Conservation (phyloP, 495 filamentous ascomycete species). For the Chaetomium fimeti region DNA sequence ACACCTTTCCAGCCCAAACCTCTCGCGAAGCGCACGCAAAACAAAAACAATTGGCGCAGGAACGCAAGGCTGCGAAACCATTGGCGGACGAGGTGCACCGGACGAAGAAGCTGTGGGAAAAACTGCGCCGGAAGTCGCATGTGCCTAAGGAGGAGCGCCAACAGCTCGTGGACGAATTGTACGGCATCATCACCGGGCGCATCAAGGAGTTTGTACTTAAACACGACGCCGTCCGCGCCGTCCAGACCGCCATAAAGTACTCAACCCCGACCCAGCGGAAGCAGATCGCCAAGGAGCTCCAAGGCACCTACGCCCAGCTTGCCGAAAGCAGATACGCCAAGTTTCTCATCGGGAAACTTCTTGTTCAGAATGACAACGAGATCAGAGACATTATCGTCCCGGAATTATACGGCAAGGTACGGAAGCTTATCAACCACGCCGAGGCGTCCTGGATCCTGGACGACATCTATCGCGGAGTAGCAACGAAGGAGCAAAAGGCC, state of each 20-base stretch:
- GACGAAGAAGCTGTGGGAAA: conserved; percentile 96
- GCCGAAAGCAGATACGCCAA: conserved; percentile 95
- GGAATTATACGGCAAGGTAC: conserved; percentile 91
- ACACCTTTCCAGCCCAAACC: conserved; percentile 24
- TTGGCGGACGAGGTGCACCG: conserved; percentile 84
- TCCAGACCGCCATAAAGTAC: conserved; percentile 97
- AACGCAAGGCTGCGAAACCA: conserved; percentile 89
- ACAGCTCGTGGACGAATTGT: conserved; percentile 81
- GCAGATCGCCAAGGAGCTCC: conserved; percentile 82
- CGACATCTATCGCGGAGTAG: conserved; percentile 86
- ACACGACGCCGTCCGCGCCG: conserved; percentile 90
- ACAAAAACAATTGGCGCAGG: conserved; percentile 81
- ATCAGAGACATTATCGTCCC: conserved; percentile 82
- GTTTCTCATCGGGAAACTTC: conserved; percentile 90
- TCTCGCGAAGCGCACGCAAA: conserved; percentile 88
- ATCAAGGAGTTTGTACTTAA: conserved; percentile 97
- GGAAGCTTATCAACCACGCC: conserved; percentile 88
- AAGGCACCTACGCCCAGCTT: conserved; percentile 77
- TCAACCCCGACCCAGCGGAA: conserved; percentile 77
- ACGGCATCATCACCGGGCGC: conserved; percentile 81
- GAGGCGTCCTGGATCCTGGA: conserved; percentile 97
- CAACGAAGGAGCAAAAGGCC: conserved; percentile 75
- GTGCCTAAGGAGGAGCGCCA: conserved; percentile 82
- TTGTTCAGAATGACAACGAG: conserved; percentile 82
- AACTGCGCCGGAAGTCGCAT: conserved; percentile 84